Evolutionary conservation across 2,329 filamentous ascomycete species (phyloP).

Genomic region (Zalaria obscura): DNA sequence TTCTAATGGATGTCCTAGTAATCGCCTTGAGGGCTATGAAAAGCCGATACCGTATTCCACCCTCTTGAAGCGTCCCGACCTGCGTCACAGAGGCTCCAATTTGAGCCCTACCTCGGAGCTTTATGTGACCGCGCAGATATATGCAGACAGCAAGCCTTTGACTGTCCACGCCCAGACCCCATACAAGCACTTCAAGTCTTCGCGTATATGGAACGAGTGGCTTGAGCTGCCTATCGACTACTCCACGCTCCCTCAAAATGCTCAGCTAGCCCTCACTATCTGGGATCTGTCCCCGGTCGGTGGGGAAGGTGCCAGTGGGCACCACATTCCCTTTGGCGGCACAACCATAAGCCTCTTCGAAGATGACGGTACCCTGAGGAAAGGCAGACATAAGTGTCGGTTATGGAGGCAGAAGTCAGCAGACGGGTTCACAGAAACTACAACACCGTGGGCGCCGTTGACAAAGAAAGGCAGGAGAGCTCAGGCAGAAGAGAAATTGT

Average conservation of each 20-base stretch:
- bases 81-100: conserved; percentile 80
- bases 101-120: conserved; percentile 73
- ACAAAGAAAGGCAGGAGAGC: conserved; percentile 36
- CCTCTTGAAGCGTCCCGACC: conserved; percentile 61
- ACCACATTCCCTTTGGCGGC: conserved; percentile 83
- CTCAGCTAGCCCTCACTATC: conserved; percentile 79
- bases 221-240: conserved; percentile 75
- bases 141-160: conserved; percentile 88
- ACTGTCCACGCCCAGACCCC: conserved; percentile 85
- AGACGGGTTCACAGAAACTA: conserved; percentile 68
- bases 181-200: conserved; percentile 77
- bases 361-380: conserved; percentile 76
- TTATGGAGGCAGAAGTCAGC: conserved; percentile 70
- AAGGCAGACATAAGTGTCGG: conserved; percentile 82
- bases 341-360: conserved; percentile 91
- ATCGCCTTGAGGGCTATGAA: conserved; percentile 64
- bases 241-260: conserved; percentile 64
- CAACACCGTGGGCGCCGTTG: conserved; percentile 56
- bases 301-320: conserved; percentile 52
- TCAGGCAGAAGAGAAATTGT: conserved; percentile 48
- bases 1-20: conserved; percentile 2
- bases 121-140: conserved; percentile 84
- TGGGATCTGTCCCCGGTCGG: conserved; percentile 86
- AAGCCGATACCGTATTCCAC: conserved; percentile 62
- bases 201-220: conserved; percentile 85